A percentile compares a stretch with the other conserved stretches of the same genome.
Evolutionary conservation across 1,284 basidiomycete species (phyloP).

Genomic region (Ceratobasidium sp.): DNA sequence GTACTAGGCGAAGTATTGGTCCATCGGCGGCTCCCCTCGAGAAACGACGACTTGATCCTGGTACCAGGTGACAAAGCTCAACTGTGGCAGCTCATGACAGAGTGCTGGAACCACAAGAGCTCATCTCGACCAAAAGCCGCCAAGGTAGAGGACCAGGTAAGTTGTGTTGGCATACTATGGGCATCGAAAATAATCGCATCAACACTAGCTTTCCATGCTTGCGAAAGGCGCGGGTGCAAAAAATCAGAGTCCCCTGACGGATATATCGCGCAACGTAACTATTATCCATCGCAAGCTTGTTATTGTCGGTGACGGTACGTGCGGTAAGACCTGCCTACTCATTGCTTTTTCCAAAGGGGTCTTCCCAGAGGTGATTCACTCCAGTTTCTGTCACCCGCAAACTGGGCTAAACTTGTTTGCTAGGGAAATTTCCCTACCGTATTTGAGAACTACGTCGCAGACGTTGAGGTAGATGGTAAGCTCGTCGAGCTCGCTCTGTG

Average conservation of each 20-base stretch:
- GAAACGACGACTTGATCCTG: background rate
- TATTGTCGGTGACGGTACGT: conserved; percentile 80
- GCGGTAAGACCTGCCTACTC: conserved; percentile 87
- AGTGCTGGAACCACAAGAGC: conserved; percentile 2
- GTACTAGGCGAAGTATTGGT: background rate
- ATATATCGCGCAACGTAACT: conserved; percentile 39
- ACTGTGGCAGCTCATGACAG: conserved; percentile 3
- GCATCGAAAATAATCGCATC: background rate
- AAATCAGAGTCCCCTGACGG: too few species aligned
- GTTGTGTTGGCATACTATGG: background rate
- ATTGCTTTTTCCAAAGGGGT: conserved; percentile 92
- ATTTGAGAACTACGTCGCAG: conserved; percentile 76
- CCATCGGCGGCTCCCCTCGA: background rate
- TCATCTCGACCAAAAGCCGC: background rate
- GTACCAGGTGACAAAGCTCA: background rate
- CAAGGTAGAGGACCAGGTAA: background rate
- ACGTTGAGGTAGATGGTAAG: conserved; percentile 77
- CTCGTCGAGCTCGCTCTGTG: conserved; percentile 93
- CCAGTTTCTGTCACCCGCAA: background rate
- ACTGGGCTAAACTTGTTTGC: conserved; percentile 16
- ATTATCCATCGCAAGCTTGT: conserved; percentile 79
- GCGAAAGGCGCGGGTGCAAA: too few species aligned
- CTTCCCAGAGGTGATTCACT: conserved; percentile 85
- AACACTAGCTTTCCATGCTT: background rate
- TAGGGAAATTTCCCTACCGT: conserved; percentile 94